Evolutionary conservation across 768 basidiomycete genomes (phyloP), one percentile per base, ranked within the genome.

Genomic region (Lactarius trivialis): DNA sequence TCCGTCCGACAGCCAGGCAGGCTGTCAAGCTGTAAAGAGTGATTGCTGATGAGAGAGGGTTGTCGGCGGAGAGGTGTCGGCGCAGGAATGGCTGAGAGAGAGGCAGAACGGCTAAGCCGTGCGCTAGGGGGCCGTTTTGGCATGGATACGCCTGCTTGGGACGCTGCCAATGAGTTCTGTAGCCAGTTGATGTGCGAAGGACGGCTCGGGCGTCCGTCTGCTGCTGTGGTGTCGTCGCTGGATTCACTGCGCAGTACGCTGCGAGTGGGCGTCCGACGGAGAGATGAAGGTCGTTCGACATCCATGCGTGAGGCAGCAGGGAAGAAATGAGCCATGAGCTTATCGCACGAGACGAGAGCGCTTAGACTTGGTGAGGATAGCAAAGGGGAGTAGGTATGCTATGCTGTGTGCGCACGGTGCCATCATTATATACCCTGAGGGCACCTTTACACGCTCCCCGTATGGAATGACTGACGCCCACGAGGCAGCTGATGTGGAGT

Each of bases 11-110:
- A 30, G 51, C 54, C 17, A 8, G 53, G 32, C 30, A 34, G 4
- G 30, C 24, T 61, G 50, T 79, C 76, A 17, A 76, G 71, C 36
- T 76, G 78, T 30, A 81, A 70, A 17, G 78, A 78, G 43, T 77
- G 78, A 9, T 77, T 73, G 60, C 79, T 79, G 65, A 74, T 72
- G 33, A 72, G 68, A 9, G 73, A 71, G n/a, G 67, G 55, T 4
- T 67, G 65, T 21, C 60, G 52, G 49, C 60, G 65, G 21, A 65
- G 57, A 8, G 54, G 70, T 55, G 55, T 68, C 68, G 37, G 70
- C 70, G 49, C 71, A 67, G 70, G 50, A 19, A 60, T 41, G 30
- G 58, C 65, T 2, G 67, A 66, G 30, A 67, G 58, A 7, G 67
- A 67, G 21, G 61, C 58, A 14, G 67, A 66, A 11, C 67, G 65